Evolutionary conservation across 2,329 filamentous ascomycete species (phyloP).

Genomic region (Esteya vermicola): DNA sequence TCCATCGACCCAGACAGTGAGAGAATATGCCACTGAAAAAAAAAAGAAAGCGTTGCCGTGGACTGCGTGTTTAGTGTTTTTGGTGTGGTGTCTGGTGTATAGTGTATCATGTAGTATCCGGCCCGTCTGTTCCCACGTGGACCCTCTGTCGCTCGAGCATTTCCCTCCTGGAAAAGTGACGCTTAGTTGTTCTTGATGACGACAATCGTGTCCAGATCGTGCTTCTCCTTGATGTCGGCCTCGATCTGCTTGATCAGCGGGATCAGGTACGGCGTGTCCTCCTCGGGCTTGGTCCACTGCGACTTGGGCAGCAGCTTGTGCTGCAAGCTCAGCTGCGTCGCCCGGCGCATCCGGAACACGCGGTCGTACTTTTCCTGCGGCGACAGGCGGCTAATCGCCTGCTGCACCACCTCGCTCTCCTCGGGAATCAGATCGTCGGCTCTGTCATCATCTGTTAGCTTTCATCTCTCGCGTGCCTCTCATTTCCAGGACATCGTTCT

Average conservation of each 20-base stretch:
- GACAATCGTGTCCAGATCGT: slow-evolving; percentile 34
- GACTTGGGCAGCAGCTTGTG: slow-evolving; percentile 51
- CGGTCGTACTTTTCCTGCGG: slow-evolving; percentile 91
- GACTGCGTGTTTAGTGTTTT: too few relatives aligned
- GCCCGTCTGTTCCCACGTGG: too few relatives aligned
- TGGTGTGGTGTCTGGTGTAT: too few relatives aligned
- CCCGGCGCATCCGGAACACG: slow-evolving; percentile 90
- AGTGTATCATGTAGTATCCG: too few relatives aligned
- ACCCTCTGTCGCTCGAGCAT: too few relatives aligned
- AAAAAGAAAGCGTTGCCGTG: too few relatives aligned
- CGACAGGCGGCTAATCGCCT: slow-evolving; percentile 79
- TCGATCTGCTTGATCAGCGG: slow-evolving; percentile 38
- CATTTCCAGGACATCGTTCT: not conserved
- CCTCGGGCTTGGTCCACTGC: slow-evolving; percentile 44
- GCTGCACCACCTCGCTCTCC: slow-evolving; percentile 75
- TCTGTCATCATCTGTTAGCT: slow-evolving; percentile 30
- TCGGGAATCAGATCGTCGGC: slow-evolving; percentile 91
- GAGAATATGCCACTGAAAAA: too few relatives aligned
- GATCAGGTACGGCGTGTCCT: slow-evolving; percentile 40
- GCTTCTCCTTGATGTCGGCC: slow-evolving; percentile 33
- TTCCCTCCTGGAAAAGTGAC: too few relatives aligned
- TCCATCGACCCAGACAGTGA: not conserved
- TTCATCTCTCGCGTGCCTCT: not conserved
- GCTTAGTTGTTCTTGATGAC: slow-evolving; percentile 33
- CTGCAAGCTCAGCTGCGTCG: slow-evolving; percentile 60